phyloP scores from a whole-genome alignment of 176 grass and related monocot species.

The Miscanthus lutarioriparius region DNA sequence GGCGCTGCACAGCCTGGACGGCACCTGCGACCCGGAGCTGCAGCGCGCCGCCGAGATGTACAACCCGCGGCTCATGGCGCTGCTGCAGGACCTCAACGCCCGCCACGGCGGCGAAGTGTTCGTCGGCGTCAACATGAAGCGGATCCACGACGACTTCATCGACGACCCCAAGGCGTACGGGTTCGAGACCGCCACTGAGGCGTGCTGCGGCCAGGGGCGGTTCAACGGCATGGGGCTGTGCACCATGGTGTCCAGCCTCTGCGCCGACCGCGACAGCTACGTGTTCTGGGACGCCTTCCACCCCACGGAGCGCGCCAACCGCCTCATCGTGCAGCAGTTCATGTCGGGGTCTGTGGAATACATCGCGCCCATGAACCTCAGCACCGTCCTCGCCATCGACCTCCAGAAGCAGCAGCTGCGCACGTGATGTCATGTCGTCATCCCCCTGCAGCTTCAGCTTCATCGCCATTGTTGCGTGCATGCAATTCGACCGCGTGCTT shows the following conservation, averaged over 20 bases:
- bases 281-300: slow-evolving; percentile 98
- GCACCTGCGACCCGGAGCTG: slow-evolving; percentile 80
- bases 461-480: too few species aligned
- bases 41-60: slow-evolving; percentile 58
- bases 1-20: slow-evolving; percentile 58
- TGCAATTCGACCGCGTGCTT: too few species aligned
- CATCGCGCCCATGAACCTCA: slow-evolving; percentile 85
- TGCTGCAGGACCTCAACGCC: slow-evolving; percentile 49
- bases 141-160: slow-evolving; percentile 76
- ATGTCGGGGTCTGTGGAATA: slow-evolving; percentile 35
- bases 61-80: slow-evolving; percentile 59
- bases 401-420: not conserved
- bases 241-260: slow-evolving; percentile 64
- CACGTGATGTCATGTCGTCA: too few species aligned
- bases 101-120: slow-evolving; percentile 39
- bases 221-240: slow-evolving; percentile 87
- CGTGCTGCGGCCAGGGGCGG: slow-evolving; percentile 79
- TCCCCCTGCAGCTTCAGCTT: too few species aligned
- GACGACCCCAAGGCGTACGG: slow-evolving; percentile 46
- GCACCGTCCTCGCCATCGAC: slow-evolving; percentile 69
- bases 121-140: slow-evolving; percentile 61
- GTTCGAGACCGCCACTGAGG: slow-evolving; percentile 55
- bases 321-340: slow-evolving; percentile 68
- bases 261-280: slow-evolving; percentile 54
- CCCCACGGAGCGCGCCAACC: slow-evolving; percentile 80